phyloP scores from a whole-genome alignment of 2,329 filamentous ascomycete genomes.

The Proliferodiscus dingleyae region DNA sequence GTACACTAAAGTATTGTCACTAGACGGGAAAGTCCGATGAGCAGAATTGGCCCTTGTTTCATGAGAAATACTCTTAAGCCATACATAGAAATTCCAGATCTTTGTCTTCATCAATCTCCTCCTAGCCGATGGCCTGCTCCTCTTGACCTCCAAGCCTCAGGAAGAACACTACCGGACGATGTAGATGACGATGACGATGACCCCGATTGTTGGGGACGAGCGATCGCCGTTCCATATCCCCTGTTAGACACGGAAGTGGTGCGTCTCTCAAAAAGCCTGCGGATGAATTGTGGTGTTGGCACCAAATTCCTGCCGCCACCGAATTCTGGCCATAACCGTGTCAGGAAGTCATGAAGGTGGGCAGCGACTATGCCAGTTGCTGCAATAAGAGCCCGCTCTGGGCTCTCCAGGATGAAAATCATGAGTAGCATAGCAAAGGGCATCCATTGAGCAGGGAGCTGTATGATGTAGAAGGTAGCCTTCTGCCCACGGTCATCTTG shows the following conservation, averaged over 20 bases:
- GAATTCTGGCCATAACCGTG: conserved; percentile 81
- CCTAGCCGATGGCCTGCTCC: conserved; percentile 61
- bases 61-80: too few relatives aligned
- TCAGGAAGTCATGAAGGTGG: conserved; percentile 87
- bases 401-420: conserved; percentile 64
- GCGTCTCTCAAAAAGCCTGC: conserved; percentile 54
- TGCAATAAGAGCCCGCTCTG: conserved; percentile 54
- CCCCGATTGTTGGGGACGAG: conserved; percentile 35
- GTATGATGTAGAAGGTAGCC: conserved; percentile 75
- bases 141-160: conserved; percentile 59
- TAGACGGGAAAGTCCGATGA: too few relatives aligned
- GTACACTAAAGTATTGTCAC: too few relatives aligned
- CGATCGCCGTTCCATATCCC: conserved; percentile 58
- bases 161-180: conserved; percentile 45
- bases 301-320: conserved; percentile 77
- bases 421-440: conserved; percentile 76
- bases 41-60: too few relatives aligned
- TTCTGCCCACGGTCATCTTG: conserved; percentile 79
- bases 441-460: conserved; percentile 74
- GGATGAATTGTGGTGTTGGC: conserved; percentile 67
- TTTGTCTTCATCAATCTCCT: conserved; percentile 26
- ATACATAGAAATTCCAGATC: too few relatives aligned
- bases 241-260: conserved; percentile 43
- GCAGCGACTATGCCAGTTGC: conserved; percentile 78
- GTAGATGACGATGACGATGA: conserved; percentile 41